Evolutionary conservation across 768 basidiomycete species (phyloP), one percentile per base, ranked within the genome.

Genomic region (Rickenella mellea): DNA sequence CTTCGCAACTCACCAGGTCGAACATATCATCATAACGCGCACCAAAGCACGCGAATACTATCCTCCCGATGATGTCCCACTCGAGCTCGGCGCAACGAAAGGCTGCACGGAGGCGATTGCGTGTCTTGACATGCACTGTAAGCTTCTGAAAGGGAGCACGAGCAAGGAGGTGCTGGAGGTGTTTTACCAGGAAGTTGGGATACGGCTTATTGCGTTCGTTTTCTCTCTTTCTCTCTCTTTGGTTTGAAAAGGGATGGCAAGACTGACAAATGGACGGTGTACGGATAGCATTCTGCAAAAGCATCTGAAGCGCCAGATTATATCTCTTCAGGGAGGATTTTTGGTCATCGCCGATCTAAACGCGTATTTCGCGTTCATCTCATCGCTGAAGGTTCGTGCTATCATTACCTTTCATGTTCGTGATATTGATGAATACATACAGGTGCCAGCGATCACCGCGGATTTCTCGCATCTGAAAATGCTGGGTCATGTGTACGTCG

Each of bases 101-200:
- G 92, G 90, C 5, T 97, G 94, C 55, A 72, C 59, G n/a, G 87
- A 94, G 52, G 88, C 90, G 1, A 90, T 97, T 50, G 74, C 71
- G 44, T 96, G 90, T 55, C 67, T 99, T 22, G 80, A 90, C 57
- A 79, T 73, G 66, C 96, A 99, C 59, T 94, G 93, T 55, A 83
- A 83, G 49, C 69, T 98, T 37, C 64, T 99, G 39, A 85, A 83
- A 48, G 94, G 93, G 0, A 96, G 87, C 49, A 94, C 94, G 37
- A 93, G 84, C 56, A 86, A 89, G 58, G 94, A 98, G 51, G 92
- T 98, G 3, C 65, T 99, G 26, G 96, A 98, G 55, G 94, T 99
- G 3, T 98, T 99, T 61, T 90, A 97, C 58, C 88, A 93, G 61
- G 96, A 99, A 61, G 86, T 99, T 35, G 94, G 94, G 5, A 81